These are phyloP conservation scores for Austroboletus eburneus DNA, from an alignment of 768 basidiomycete genomes.

Conservation along the genomic window DNA sequence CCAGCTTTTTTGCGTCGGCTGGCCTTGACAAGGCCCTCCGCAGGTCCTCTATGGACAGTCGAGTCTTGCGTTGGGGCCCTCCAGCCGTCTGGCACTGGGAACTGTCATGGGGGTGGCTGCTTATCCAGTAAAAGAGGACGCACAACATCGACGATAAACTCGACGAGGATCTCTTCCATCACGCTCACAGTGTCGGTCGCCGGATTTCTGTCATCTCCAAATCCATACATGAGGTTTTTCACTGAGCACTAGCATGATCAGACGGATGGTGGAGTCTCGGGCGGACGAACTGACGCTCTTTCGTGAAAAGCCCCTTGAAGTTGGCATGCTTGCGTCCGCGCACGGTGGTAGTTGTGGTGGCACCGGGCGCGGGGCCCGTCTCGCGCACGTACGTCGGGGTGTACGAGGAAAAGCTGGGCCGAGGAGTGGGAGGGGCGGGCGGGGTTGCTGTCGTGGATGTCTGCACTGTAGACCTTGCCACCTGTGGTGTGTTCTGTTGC, in stretches of 20 bases:
- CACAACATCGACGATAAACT: constrained; percentile 88
- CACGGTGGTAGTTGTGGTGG: constrained; percentile 38
- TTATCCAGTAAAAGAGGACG: constrained; percentile 32
- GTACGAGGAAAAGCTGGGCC: constrained; percentile 53
- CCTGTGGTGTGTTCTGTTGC: constrained; percentile 28
- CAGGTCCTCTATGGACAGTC: constrained; percentile 84
- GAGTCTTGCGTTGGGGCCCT: constrained; percentile 62
- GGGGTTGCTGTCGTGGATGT: constrained; percentile 29
- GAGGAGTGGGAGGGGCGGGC: constrained; percentile 27
- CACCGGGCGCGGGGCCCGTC: constrained; percentile 32
- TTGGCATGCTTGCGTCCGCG: constrained; percentile 64
- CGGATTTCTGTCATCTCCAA: constrained; percentile 87
- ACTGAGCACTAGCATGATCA: constrained; percentile 41
- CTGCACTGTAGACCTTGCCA: constrained; percentile 28
- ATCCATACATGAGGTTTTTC: constrained; percentile 86
- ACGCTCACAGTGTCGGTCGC: constrained; percentile 85
- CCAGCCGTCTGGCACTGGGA: constrained; percentile 69
- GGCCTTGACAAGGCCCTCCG: constrained; percentile 74
- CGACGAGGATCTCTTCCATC: constrained; percentile 91
- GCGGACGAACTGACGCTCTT: constrained; percentile 59
- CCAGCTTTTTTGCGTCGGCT: constrained; percentile 89
- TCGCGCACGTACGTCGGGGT: constrained; percentile 51
- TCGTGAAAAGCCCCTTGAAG: constrained; percentile 71
- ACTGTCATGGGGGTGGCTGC: constrained; percentile 3
- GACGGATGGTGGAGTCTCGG: constrained; percentile 3